Percentiles rank a stretch among this genome's conserved stretches.
These are phyloP conservation scores for Zasmidium citrigriseum DNA, from an alignment of 2,329 filamentous ascomycete species.

Conservation along the genomic window DNA sequence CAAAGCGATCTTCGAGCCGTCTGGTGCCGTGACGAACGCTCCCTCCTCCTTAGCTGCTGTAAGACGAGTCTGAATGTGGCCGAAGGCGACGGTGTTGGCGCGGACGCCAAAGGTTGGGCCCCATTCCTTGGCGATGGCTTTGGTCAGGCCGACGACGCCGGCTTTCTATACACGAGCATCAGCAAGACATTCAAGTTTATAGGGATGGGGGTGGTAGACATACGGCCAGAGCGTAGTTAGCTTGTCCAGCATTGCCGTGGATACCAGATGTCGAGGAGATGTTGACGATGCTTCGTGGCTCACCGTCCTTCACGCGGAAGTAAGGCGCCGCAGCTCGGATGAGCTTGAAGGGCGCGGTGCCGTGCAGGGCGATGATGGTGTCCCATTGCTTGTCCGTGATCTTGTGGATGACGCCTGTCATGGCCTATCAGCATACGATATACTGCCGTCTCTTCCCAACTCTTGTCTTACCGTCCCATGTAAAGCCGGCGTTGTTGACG, in stretches of 20 bases:
- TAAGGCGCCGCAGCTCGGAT: conserved; percentile 78
- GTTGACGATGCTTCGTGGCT: conserved; percentile 77
- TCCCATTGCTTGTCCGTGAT: conserved; percentile 92
- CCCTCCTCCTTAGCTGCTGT: conserved; percentile 84
- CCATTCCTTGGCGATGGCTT: conserved; percentile 91
- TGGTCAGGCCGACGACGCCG: conserved; percentile 78
- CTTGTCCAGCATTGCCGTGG: conserved; percentile 87
- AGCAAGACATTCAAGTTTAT: conserved; percentile 49
- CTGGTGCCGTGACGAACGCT: conserved; percentile 73
- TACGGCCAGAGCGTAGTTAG: conserved; percentile 79
- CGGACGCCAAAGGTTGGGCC: conserved; percentile 80
- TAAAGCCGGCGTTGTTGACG: conserved; percentile 90
- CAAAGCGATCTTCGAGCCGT: conserved; percentile 72
- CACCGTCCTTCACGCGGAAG: conserved; percentile 83
- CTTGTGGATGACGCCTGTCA: conserved; percentile 33
- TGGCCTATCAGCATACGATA: not conserved
- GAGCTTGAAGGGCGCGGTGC: conserved; percentile 82
- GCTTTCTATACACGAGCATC: conserved; percentile 72
- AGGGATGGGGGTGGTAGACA: too few species aligned
- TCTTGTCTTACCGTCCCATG: conserved; percentile 73
- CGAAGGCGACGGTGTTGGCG: conserved; percentile 82
- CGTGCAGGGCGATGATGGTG: conserved; percentile 80
- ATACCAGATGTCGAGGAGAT: conserved; percentile 80
- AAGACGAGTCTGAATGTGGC: conserved; percentile 75
- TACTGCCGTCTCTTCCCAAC: not conserved